Evolutionary conservation across 2,329 filamentous ascomycete genomes (phyloP).

Genomic region (Trichoderma endophyticum): DNA sequence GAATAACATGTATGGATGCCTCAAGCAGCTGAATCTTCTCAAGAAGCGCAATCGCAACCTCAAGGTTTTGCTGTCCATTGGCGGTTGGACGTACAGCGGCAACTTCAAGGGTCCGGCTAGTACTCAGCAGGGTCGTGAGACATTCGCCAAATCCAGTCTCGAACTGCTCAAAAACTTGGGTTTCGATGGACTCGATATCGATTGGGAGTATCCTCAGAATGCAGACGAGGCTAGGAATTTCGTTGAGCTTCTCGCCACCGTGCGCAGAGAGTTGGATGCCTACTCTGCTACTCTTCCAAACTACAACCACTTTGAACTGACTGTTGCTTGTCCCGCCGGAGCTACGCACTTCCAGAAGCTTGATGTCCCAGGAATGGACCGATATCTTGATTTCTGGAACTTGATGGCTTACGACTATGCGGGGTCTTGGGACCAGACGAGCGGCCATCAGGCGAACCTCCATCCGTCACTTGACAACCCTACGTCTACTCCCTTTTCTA

Average conservation of each 20-base stretch:
- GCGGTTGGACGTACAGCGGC: constrained; percentile 86
- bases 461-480: constrained; percentile 58
- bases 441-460: constrained; percentile 81
- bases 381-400: constrained; percentile 70
- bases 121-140: constrained; percentile 63
- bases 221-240: constrained; percentile 53
- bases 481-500: constrained; percentile 72
- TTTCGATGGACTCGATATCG: constrained; percentile 68
- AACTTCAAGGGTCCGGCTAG: constrained; percentile 78
- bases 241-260: constrained; percentile 56
- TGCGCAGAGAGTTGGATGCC: constrained; percentile 55
- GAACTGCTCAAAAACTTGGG: constrained; percentile 75
- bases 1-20: constrained; percentile 80
- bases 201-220: constrained; percentile 65
- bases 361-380: constrained; percentile 62
- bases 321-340: constrained; percentile 62
- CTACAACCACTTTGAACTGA: constrained; percentile 59
- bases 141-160: constrained; percentile 72
- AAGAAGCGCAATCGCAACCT: constrained; percentile 79
- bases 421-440: constrained; percentile 70
- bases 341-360: constrained; percentile 60
- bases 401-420: constrained; percentile 88
- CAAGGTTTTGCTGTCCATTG: constrained; percentile 82
- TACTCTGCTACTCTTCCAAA: constrained; percentile 46
- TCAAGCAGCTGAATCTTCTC: constrained; percentile 83